Evolutionary conservation across 495 filamentous ascomycete genomes (phyloP), one percentile per base, ranked within the genome.

Genomic region (Evernia prunastri): DNA sequence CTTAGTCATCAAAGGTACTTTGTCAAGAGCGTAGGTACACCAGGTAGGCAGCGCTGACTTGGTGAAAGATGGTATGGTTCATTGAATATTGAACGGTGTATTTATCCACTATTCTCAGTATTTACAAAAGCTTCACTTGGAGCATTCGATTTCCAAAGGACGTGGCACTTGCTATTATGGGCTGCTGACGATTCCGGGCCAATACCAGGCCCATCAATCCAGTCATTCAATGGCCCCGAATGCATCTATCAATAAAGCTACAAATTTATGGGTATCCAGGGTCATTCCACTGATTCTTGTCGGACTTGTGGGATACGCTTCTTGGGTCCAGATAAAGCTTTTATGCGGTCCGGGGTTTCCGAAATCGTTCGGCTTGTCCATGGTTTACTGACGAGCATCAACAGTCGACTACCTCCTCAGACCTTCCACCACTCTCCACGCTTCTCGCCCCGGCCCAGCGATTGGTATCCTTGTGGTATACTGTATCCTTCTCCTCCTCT

Each of bases 401-500:
- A 58, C 61, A 91, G 87, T 88, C 53, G 79, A 84, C 67, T 87
- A 85, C 69, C 82, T 90, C 53, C 77, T 90, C 63, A 72, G 79
- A 59, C 78, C 80, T 40, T 69, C 78, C 27, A 75, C 80, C 49
- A 74, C 76, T 63, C 40, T 73, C 58, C 73, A 72, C 59, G 59
- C 58, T 33, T 71, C 76, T 60, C 80, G 81, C 56, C 68, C 73
- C 66, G 82, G 83, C 63, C 73, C 83, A 47, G 90, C 87, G 56
- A 83, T 86, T 43, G 83, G 81, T 7, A 84, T 95, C 62, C 74
- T 96, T 56, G 81, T 83, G 20, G 64, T 91, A 49, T 92, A 90
- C 74, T 88, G 86, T 65, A 18, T 88, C 56, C 80, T 92, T 31
- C 76, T 96, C 36, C 64, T 88, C 3, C 75, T 84, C 39, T 82